These are phyloP conservation scores for Phytophthora crassamura DNA, from an alignment of 352 stramenopile species.

Conservation along the genomic window DNA sequence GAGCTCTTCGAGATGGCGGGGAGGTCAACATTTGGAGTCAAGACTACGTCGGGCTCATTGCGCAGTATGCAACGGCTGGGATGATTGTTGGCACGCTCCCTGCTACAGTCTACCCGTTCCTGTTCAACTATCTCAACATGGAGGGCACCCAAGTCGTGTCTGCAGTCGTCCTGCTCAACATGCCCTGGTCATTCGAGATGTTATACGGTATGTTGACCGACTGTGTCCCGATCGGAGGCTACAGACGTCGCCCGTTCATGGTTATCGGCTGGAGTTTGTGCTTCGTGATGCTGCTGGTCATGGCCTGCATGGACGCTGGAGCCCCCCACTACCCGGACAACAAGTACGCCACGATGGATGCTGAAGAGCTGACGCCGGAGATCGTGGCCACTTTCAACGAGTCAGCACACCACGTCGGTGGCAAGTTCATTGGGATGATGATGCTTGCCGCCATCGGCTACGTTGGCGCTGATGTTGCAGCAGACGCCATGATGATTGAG, in stretches of 20 bases:
- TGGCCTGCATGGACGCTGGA: conserved; percentile 42
- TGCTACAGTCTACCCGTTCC: conserved; percentile 52
- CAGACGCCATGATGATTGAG: conserved; percentile 58
- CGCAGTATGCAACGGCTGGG: conserved; percentile 52
- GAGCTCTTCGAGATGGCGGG: conserved; percentile 25
- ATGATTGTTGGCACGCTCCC: conserved; percentile 51
- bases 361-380: conserved; percentile 19
- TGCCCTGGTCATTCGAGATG: conserved; percentile 69
- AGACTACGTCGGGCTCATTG: conserved; percentile 50
- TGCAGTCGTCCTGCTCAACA: conserved; percentile 42
- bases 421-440: conserved; percentile 61
- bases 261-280: conserved; percentile 59
- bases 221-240: conserved; percentile 56
- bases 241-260: conserved; percentile 65
- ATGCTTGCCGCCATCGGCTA: conserved; percentile 56
- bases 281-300: conserved; percentile 50
- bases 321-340: conserved; percentile 52
- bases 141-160: conserved; percentile 50
- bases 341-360: conserved; percentile 34
- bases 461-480: conserved; percentile 46
- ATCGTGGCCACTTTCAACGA: conserved; percentile 45
- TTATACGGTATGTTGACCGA: conserved; percentile 63
- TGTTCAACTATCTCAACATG: conserved; percentile 62
- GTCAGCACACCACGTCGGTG: conserved; percentile 29
- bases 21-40: conserved; percentile 42